These are phyloP conservation scores for Starmera pachycereana DNA, from an alignment of 805 yeast genomes.

Conservation along the genomic window DNA sequence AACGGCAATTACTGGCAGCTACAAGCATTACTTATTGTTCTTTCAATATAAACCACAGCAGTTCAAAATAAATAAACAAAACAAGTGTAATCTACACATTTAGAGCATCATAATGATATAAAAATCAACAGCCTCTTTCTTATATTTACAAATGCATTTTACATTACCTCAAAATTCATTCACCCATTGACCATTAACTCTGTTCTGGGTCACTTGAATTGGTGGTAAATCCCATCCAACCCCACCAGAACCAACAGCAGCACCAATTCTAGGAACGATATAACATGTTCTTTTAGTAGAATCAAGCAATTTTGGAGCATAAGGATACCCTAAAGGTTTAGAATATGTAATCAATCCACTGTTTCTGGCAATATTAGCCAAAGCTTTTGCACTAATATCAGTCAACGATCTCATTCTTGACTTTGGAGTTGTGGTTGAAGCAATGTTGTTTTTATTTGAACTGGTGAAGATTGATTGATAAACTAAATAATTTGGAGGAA, in stretches of 20 bases:
- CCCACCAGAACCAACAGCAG: conserved; percentile 71
- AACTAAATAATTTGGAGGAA: conserved; percentile 74
- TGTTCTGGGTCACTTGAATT: conserved; percentile 63
- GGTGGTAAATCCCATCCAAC: conserved; percentile 90
- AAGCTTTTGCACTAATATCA: conserved; percentile 62
- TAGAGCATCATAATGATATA: too few relatives aligned
- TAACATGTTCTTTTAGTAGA: conserved; percentile 73
- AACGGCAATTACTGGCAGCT: too few relatives aligned
- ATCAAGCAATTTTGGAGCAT: conserved; percentile 63
- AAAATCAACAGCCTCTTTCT: too few relatives aligned
- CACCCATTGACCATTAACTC: conserved; percentile 59
- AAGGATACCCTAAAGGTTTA: conserved; percentile 85
- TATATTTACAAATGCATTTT: too few relatives aligned
- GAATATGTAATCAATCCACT: conserved; percentile 74
- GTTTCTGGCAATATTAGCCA: conserved; percentile 66
- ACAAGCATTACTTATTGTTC: too few relatives aligned
- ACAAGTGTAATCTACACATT: too few relatives aligned
- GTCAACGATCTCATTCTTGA: conserved; percentile 67
- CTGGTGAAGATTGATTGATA: conserved; percentile 58
- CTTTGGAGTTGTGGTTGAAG: conserved; percentile 31
- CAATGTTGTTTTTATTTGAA: conserved; percentile 30
- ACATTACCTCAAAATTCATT: conserved; percentile 15
- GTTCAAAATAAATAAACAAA: too few relatives aligned
- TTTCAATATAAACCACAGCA: too few relatives aligned
- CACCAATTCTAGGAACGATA: conserved; percentile 87